These are phyloP conservation scores for Barbatosphaeria neglecta DNA, from an alignment of 495 filamentous ascomycete species.

Conservation along the genomic window DNA sequence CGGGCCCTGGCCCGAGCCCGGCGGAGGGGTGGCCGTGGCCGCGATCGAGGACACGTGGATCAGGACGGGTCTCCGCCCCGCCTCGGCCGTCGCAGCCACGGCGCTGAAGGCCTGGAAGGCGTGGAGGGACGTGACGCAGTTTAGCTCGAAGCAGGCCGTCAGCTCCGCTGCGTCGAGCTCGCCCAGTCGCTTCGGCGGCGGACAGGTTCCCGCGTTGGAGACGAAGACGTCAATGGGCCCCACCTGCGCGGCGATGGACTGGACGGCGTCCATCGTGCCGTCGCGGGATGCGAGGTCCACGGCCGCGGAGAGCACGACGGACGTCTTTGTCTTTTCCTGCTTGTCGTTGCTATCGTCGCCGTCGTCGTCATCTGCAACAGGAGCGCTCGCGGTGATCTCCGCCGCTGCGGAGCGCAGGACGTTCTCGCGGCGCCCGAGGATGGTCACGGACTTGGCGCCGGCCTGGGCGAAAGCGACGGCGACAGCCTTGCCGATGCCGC, in stretches of 20 bases:
- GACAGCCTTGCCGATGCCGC: slow-evolving; percentile 14
- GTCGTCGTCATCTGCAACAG: no score
- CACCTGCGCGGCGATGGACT: neutral
- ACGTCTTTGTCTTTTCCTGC: no score
- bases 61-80: neutral
- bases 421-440: slow-evolving; percentile 6
- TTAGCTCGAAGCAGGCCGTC: slow-evolving; percentile 1
- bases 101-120: neutral
- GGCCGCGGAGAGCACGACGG: neutral
- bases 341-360: neutral
- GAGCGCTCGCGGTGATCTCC: no score
- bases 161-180: neutral
- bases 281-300: neutral
- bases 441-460: slow-evolving; percentile 7
- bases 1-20: neutral
- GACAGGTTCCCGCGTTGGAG: slow-evolving; percentile 1
- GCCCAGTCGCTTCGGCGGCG: neutral
- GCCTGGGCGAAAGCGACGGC: slow-evolving; percentile 16
- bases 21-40: neutral
- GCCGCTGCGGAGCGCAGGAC: neutral
- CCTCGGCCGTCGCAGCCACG: neutral
- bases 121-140: slow-evolving; percentile 2
- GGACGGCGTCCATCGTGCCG: neutral
- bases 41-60: slow-evolving; percentile 1
- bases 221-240: slow-evolving; percentile 1